Conservation (phyloP, 1,284 basidiomycete species). For the Moesziomyces sp. region DNA sequence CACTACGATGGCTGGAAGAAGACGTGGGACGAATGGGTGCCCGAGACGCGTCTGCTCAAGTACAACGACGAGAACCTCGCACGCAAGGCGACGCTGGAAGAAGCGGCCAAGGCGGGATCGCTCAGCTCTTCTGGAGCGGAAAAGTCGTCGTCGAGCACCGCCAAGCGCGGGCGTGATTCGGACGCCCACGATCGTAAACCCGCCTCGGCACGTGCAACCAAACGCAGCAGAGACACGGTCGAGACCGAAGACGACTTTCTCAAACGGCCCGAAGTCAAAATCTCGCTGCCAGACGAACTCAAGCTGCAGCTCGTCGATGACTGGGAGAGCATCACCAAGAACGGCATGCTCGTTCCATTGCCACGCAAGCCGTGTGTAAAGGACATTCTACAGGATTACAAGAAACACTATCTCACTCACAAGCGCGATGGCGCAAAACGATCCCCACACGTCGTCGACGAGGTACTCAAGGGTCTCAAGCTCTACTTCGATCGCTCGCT, state of each 20-base stretch:
- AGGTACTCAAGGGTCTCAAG: conserved; percentile 87
- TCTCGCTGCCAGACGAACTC: conserved; percentile 86
- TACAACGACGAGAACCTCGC: conserved; percentile 84
- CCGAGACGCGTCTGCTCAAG: conserved; percentile 83
- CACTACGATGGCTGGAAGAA: conserved; percentile 99
- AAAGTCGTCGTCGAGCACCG: conserved; percentile 34
- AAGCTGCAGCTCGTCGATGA: conserved; percentile 94
- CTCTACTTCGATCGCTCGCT: conserved; percentile 93
- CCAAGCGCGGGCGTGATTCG: conserved; percentile 13
- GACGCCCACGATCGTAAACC: conserved; percentile 16
- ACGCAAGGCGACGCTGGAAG: conserved; percentile 74
- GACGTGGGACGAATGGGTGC: conserved; percentile 99
- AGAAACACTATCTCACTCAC: conserved; percentile 39
- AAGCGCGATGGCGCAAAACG: conserved; percentile 6
- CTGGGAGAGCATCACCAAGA: conserved; percentile 97
- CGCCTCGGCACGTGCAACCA: conserved; percentile 15
- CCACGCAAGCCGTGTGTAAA: conserved; percentile 85
- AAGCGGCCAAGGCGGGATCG: conserved; percentile 65
- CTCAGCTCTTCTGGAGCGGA: conserved; percentile 34
- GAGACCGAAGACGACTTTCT: conserved; percentile 71
- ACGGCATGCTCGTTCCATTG: conserved; percentile 83
- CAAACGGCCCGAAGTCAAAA: conserved; percentile 88
- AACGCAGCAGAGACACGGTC: conserved; percentile 39
- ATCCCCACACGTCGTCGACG: conserved; percentile 74
- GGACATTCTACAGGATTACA: conserved; percentile 81